phyloP scores from a whole-genome alignment of 441 rosid genomes.

The Euphorbia schlechtendalii region DNA sequence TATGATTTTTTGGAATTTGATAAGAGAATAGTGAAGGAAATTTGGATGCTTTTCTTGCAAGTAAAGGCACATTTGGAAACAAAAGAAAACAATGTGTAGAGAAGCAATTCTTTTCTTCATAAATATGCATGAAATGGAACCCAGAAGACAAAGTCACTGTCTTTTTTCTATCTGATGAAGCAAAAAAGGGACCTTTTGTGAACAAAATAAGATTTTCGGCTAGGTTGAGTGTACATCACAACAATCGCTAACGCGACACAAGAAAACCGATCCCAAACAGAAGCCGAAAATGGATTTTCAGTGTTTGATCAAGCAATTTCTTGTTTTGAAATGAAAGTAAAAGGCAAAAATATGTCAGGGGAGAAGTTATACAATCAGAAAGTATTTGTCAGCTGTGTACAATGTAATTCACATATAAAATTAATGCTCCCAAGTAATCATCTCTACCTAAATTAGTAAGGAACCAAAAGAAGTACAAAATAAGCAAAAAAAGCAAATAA shows the following conservation, averaged over 20 bases:
- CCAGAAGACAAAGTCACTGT: background rate
- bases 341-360: too few relatives aligned
- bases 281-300: too few relatives aligned
- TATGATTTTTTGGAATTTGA: background rate
- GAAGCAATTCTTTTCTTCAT: slow-evolving; percentile 23
- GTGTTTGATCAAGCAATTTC: too few relatives aligned
- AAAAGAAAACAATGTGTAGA: too few relatives aligned
- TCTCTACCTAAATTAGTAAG: background rate
- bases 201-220: background rate
- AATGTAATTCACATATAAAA: background rate
- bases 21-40: background rate
- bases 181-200: slow-evolving; percentile 12
- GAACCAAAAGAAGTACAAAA: background rate
- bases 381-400: background rate
- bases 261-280: too few relatives aligned
- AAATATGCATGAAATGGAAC: slow-evolving; percentile 1
- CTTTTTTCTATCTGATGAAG: background rate
- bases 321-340: too few relatives aligned
- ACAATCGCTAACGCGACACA: background rate
- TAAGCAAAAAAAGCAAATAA: background rate
- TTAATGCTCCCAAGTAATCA: background rate
- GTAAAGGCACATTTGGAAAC: slow-evolving; percentile 13
- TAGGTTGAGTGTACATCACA: slow-evolving; percentile 6
- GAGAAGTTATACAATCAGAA: background rate
- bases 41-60: slow-evolving; percentile 25